Evolutionary conservation across 2,329 filamentous ascomycete species (phyloP).

Genomic region (Nigrograna mackinnonii): DNA sequence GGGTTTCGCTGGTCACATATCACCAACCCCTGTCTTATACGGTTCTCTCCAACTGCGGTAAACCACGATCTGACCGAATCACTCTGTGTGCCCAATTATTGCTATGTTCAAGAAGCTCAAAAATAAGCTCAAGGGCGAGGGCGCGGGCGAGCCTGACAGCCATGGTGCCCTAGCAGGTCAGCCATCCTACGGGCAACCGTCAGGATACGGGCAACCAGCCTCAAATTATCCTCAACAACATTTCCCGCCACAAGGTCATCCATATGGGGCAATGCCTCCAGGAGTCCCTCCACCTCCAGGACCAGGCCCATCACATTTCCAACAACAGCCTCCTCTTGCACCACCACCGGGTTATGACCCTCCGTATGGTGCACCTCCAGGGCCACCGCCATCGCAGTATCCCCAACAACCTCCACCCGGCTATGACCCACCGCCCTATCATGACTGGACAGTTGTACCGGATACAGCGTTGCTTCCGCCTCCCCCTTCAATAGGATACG

Average conservation of each 20-base stretch:
- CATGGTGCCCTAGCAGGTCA: too few species aligned
- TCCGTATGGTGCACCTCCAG: slow-evolving; percentile 26
- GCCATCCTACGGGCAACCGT: too few species aligned
- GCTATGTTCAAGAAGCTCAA: slow-evolving; percentile 42
- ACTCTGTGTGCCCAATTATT: too few species aligned
- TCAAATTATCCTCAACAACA: too few species aligned
- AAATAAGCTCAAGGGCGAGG: slow-evolving; percentile 34
- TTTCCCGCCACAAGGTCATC: too few species aligned
- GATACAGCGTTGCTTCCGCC: slow-evolving; percentile 75
- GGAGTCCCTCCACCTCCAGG: neutral
- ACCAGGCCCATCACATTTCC: neutral
- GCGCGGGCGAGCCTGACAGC: slow-evolving; percentile 7
- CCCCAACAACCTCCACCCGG: slow-evolving; percentile 38
- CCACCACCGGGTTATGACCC: slow-evolving; percentile 22
- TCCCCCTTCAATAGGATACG: slow-evolving; percentile 69
- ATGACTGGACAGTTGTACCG: slow-evolving; percentile 75
- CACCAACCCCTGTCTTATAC: too few species aligned
- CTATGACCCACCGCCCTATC: slow-evolving; percentile 59
- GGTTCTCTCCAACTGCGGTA: too few species aligned
- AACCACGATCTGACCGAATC: too few species aligned
- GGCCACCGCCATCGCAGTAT: slow-evolving; percentile 27
- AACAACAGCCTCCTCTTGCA: slow-evolving; percentile 11
- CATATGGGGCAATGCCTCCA: too few species aligned
- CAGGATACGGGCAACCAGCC: too few species aligned
- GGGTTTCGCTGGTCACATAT: too few species aligned